Evolutionary conservation across 2,329 filamentous ascomycete genomes (phyloP), one percentile per base, ranked within the genome.

Genomic region (Massarina eburnea): DNA sequence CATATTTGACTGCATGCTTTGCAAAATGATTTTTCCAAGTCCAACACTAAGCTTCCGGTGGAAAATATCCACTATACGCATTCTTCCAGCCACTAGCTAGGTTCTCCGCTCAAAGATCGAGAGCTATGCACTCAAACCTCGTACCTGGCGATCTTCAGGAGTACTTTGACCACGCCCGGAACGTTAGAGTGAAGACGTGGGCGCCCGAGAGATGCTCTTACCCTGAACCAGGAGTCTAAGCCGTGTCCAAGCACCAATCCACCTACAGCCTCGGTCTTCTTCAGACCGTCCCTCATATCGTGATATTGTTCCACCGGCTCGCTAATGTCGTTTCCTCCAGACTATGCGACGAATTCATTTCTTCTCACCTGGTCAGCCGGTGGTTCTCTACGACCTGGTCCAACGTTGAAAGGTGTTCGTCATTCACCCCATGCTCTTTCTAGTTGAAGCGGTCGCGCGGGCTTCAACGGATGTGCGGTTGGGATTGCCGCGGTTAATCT

Each of bases 241-340:
- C n/a, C n/a, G n/a, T n/a, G n/a, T n/a, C n/a, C n/a, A n/a, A n/a
- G n/a, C n/a, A n/a, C n/a, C n/a, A n/a, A n/a, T 39, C 36, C 39
- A 39, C 18, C 43, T 42, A 34, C 33, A 50, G 18, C 22, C 39
- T 21, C 30, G 36, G 39, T 37, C 14, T 36, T 12, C 27, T 46
- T 45, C 41, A 40, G 22, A 36, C 18, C 18, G 18, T 8, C 21
- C 10, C 42, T 54, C 43, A 57, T 60, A 38, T 58, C 27, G 30
- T 46, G 39, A 58, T 48, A 62, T 60, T 60, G 40, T 39, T 30
- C 34, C 10, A 44, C 8, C 33, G 19, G 19, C 42, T 45, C 41
- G 40, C 34, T 49, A 50, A 48, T 38, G 38, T 36, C 29, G 21
- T n/a, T 12, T 36, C 20, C 34, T n/a, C 40, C 30, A 37, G 34